A percentile compares a stretch with the other conserved stretches of the same genome.
Evolutionary conservation across 352 stramenopile species (phyloP).

Genomic region (Aphanomyces astaci): DNA sequence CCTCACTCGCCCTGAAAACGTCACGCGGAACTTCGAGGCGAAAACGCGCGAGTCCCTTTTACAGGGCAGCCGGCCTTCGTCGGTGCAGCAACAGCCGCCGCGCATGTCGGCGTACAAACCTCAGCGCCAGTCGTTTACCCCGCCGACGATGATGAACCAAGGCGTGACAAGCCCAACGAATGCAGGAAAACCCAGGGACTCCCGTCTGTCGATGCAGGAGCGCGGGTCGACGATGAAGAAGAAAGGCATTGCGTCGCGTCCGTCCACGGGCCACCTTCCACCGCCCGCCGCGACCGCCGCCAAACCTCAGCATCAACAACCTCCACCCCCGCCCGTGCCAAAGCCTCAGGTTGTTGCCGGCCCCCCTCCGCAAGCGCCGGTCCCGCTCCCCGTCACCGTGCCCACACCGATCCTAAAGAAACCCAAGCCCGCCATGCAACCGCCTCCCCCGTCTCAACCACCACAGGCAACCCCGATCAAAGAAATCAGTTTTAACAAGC

Average conservation of each 20-base stretch:
- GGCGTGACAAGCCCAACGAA: conserved; percentile 19
- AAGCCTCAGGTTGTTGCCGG: not conserved
- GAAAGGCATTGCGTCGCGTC: conserved; percentile 17
- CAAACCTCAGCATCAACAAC: not conserved
- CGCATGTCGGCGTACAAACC: conserved; percentile 10
- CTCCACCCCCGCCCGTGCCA: not conserved
- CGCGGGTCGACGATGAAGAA: conserved; percentile 7
- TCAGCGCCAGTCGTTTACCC: conserved; percentile 13
- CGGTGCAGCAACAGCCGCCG: not conserved
- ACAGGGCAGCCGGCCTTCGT: not conserved
- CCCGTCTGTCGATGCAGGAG: conserved; percentile 11
- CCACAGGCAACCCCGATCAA: not conserved
- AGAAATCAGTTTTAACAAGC: not conserved
- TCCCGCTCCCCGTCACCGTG: not conserved
- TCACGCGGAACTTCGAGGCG: conserved; percentile 3
- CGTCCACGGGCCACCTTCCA: not conserved
- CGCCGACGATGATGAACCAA: not conserved
- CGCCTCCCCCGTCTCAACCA: not conserved
- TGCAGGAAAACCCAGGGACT: conserved; percentile 9
- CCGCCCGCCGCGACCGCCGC: not conserved
- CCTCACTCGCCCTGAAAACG: conserved; percentile 36
- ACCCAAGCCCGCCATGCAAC: not conserved
- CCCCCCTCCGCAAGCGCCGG: not conserved
- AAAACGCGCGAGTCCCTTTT: conserved; percentile 3
- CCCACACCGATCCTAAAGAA: conserved; percentile 2